A percentile compares a stretch with the other conserved stretches of the same genome.
phyloP scores from a whole-genome alignment of 768 basidiomycete species.

The Psilocybe subaeruginosa region DNA sequence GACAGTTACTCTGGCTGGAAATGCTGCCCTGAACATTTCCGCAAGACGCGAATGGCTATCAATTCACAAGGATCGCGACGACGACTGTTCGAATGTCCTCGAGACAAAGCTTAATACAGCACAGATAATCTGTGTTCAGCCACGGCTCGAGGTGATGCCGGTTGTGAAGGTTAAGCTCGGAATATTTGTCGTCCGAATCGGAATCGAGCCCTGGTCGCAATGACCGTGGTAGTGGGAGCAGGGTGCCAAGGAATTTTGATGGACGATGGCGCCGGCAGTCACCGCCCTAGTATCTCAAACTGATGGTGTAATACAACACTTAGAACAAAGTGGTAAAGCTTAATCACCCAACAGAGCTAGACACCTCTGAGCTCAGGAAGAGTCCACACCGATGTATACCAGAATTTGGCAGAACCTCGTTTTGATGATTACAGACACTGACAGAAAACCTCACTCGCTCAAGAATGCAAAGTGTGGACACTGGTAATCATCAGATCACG shows the following conservation, averaged over 20 bases:
- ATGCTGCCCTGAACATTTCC: too few relatives aligned
- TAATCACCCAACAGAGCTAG: too few relatives aligned
- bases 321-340: too few relatives aligned
- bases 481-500: not conserved
- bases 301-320: too few relatives aligned
- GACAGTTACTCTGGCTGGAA: not conserved
- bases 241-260: not conserved
- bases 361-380: too few relatives aligned
- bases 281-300: too few relatives aligned
- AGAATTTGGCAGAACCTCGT: too few relatives aligned
- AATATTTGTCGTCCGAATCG: not conserved
- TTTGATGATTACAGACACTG: not conserved
- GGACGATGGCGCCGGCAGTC: too few relatives aligned
- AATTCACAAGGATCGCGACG: not conserved
- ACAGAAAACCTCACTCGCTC: not conserved
- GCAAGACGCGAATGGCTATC: not conserved
- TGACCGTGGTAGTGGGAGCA: not conserved
- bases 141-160: not conserved
- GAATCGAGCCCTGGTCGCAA: not conserved
- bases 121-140: not conserved
- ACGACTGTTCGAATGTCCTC: not conserved
- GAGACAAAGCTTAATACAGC: not conserved
- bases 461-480: not conserved
- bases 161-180: not conserved
- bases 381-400: too few relatives aligned